A percentile compares a stretch with the other conserved stretches of the same genome.
These are phyloP conservation scores for Ascochyta viciae-villosae DNA, from an alignment of 2,329 filamentous ascomycete species.

Conservation along the genomic window DNA sequence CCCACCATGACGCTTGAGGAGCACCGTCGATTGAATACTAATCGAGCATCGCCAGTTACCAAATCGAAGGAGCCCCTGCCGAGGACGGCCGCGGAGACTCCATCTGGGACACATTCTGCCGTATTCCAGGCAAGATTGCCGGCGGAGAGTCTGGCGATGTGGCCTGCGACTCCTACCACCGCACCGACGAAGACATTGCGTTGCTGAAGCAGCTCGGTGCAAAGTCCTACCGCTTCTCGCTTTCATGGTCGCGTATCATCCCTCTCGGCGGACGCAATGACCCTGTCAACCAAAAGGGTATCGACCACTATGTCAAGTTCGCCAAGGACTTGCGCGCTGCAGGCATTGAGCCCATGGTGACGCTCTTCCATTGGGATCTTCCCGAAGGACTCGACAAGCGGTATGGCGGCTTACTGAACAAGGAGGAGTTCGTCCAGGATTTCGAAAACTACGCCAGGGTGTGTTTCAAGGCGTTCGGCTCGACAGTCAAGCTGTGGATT, in stretches of 20 bases:
- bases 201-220: conserved; percentile 78
- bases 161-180: conserved; percentile 88
- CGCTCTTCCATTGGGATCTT: conserved; percentile 88
- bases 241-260: conserved; percentile 84
- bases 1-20: conserved; percentile 28
- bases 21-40: conserved; percentile 24
- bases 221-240: conserved; percentile 81
- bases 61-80: conserved; percentile 79
- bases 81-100: conserved; percentile 81
- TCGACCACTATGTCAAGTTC: conserved; percentile 80
- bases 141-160: conserved; percentile 76
- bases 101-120: conserved; percentile 92
- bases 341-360: conserved; percentile 81
- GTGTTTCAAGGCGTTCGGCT: conserved; percentile 74
- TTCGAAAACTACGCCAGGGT: conserved; percentile 80
- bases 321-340: conserved; percentile 78
- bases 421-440: conserved; percentile 81
- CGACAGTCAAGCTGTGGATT: conserved; percentile 85
- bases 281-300: conserved; percentile 77
- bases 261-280: conserved; percentile 84
- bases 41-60: conserved; percentile 68
- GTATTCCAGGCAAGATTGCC: conserved; percentile 81
- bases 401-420: conserved; percentile 82
- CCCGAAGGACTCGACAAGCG: conserved; percentile 79
- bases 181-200: conserved; percentile 76